Percentiles rank a stretch among this genome's conserved stretches.
phyloP scores from a whole-genome alignment of 768 basidiomycete genomes.

The Trametes cubensis region DNA sequence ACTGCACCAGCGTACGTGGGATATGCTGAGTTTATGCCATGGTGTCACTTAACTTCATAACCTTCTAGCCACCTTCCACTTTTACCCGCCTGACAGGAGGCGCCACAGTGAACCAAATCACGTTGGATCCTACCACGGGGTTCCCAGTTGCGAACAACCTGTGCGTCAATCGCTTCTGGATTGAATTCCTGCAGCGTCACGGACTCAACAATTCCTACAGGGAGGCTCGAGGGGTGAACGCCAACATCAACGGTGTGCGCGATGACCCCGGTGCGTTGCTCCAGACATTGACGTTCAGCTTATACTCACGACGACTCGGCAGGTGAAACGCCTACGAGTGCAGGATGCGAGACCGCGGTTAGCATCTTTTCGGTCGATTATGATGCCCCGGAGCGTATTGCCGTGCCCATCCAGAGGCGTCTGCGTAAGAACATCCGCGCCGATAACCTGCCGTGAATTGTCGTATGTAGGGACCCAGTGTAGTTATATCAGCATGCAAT shows the following conservation, averaged over 20 bases:
- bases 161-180: constrained; percentile 19
- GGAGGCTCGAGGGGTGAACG: constrained; percentile 31
- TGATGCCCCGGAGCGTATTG: constrained; percentile 33
- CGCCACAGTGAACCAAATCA: constrained; percentile 29
- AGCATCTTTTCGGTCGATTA: constrained; percentile 37
- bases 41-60: background rate
- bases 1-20: constrained; percentile 27
- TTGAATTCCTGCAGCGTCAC: background rate
- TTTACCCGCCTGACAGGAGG: constrained; percentile 37
- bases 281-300: background rate
- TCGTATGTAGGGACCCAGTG: background rate
- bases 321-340: constrained; percentile 34
- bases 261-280: constrained; percentile 30
- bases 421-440: constrained; percentile 8
- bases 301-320: background rate
- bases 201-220: constrained; percentile 10
- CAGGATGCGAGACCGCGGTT: constrained; percentile 33
- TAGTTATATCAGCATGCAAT: too few species aligned
- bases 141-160: constrained; percentile 30
- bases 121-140: constrained; percentile 30
- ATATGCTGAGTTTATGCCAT: background rate
- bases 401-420: constrained; percentile 28
- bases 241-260: constrained; percentile 29
- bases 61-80: constrained; percentile 32
- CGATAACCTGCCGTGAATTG: background rate